Percentiles rank a stretch among this genome's conserved stretches.
Evolutionary conservation across 2,329 filamentous ascomycete genomes (phyloP).

Genomic region (Pestalotiopsis fici): DNA sequence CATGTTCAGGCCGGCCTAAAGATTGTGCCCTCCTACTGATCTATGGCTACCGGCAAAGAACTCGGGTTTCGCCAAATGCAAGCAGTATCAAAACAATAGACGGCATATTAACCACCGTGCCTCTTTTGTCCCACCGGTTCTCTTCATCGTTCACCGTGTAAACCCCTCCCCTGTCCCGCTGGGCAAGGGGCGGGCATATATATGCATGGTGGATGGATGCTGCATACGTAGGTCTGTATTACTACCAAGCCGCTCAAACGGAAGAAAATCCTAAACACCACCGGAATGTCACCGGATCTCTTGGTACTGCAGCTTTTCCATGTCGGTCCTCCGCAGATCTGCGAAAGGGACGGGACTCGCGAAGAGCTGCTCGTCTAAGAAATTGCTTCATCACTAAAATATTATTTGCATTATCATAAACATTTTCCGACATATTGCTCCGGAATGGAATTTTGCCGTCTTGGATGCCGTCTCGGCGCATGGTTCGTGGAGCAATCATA

Average conservation of each 20-base stretch:
- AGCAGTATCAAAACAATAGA: not conserved
- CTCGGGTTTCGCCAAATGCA: not conserved
- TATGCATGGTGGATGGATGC: not conserved
- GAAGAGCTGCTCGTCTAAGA: too few species aligned
- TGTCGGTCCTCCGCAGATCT: not conserved
- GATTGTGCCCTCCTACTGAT: too few species aligned
- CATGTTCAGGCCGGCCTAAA: too few species aligned
- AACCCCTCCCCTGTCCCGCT: not conserved
- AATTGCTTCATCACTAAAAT: too few species aligned
- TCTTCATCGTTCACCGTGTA: not conserved
- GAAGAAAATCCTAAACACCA: not conserved
- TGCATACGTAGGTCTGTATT: not conserved
- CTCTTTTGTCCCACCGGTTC: not conserved
- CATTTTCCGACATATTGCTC: too few species aligned
- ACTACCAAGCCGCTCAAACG: conserved; percentile 1
- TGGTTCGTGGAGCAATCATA: not conserved
- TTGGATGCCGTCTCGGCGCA: not conserved
- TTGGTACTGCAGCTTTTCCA: not conserved
- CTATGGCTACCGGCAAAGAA: too few species aligned
- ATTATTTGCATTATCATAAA: too few species aligned
- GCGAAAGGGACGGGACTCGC: not conserved
- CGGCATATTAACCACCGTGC: not conserved
- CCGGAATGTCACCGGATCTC: not conserved
- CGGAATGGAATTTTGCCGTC: too few species aligned
- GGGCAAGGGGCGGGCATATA: not conserved